These are phyloP conservation scores for Raffaelea arxii DNA, from an alignment of 2,329 filamentous ascomycete genomes.

Conservation along the genomic window DNA sequence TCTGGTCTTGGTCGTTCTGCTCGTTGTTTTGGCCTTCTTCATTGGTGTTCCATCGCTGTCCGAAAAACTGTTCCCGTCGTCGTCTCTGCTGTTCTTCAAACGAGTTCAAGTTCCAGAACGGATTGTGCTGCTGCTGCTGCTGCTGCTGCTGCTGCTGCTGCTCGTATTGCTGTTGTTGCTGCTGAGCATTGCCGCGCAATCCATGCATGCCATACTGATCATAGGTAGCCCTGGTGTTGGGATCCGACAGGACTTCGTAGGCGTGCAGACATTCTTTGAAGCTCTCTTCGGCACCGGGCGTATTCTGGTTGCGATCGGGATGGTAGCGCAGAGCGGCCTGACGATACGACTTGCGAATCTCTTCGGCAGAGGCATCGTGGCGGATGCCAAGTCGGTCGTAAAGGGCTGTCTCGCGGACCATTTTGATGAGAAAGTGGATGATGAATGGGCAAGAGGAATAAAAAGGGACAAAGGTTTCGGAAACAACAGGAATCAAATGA, in stretches of 20 bases:
- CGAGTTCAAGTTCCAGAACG: background rate
- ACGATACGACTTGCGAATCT: constrained; percentile 94
- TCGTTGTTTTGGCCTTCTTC: background rate
- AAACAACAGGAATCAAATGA: no score
- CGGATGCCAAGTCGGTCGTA: constrained; percentile 79
- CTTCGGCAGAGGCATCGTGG: constrained; percentile 72
- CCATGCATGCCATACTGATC: constrained; percentile 92
- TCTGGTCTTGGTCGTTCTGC: background rate
- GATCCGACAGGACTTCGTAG: constrained; percentile 94
- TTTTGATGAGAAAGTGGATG: constrained; percentile 11
- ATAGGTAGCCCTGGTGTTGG: constrained; percentile 90
- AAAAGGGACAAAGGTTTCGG: no score
- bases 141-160: constrained; percentile 22
- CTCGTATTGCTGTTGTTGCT: constrained; percentile 36
- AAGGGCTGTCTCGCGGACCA: constrained; percentile 37
- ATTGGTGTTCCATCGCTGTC: background rate
- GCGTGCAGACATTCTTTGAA: constrained; percentile 98
- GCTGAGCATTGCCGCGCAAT: constrained; percentile 61
- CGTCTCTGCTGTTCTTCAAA: constrained; percentile 30
- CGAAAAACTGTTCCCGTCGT: constrained; percentile 30
- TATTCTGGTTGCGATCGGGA: constrained; percentile 96
- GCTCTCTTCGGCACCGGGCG: constrained; percentile 73
- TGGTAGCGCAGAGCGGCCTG: constrained; percentile 78
- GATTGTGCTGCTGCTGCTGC: background rate
- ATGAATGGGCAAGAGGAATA: no score